Evolutionary conservation across 257 asterid species (phyloP).

Genomic region (Euphrasia confusa): DNA sequence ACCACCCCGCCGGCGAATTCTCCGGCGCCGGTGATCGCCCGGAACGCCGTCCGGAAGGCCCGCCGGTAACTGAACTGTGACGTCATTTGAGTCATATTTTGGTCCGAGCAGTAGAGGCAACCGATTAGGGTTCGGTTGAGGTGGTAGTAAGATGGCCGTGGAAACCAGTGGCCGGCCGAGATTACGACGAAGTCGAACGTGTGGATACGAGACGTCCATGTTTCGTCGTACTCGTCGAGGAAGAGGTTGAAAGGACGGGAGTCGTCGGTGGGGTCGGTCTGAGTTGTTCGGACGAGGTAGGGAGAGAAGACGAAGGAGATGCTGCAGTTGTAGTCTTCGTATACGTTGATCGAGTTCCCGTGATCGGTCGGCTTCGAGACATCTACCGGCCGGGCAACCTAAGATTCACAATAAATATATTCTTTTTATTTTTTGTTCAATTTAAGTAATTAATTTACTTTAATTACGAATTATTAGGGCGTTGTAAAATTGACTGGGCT

Average conservation of each 20-base stretch:
- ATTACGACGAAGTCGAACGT: constrained; percentile 47
- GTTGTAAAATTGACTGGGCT: no score
- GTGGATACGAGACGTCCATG: constrained; percentile 40
- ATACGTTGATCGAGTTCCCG: constrained; percentile 45
- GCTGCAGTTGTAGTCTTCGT: constrained; percentile 50
- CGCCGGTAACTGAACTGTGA: constrained; percentile 36
- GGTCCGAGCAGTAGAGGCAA: constrained; percentile 52
- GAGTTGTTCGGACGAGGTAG: constrained; percentile 37
- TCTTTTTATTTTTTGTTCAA: no score
- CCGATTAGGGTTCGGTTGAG: constrained; percentile 35
- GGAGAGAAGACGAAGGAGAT: constrained; percentile 57
- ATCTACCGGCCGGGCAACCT: constrained; percentile 55
- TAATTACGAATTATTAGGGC: no score
- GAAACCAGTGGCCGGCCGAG: constrained; percentile 82
- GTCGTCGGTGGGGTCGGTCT: constrained; percentile 22
- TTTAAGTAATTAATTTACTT: background rate
- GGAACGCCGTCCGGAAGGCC: no score
- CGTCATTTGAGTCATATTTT: constrained; percentile 33
- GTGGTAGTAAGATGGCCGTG: constrained; percentile 57
- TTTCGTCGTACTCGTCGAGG: constrained; percentile 53
- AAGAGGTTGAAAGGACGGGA: constrained; percentile 38
- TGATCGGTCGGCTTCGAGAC: constrained; percentile 30
- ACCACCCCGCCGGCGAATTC: no score
- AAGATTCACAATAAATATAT: no score
- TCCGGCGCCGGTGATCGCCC: no score